Evolutionary conservation across 306 rosid genomes (phyloP), one percentile per base, ranked within the genome.

Genomic region (Lupinus albus): DNA sequence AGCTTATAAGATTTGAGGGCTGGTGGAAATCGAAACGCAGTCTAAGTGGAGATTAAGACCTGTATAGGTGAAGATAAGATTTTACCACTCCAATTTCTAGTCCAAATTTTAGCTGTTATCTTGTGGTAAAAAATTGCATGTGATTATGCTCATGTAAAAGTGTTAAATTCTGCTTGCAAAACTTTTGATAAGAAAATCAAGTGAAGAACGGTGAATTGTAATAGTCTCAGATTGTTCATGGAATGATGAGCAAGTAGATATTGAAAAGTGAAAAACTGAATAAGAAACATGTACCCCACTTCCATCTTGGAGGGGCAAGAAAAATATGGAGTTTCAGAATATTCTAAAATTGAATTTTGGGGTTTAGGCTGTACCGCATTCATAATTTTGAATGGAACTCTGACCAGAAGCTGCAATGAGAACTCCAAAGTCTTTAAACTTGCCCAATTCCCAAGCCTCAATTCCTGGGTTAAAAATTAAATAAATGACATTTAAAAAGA

Each of bases 321-420:
- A 52, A 11, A 17, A 57, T 28, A 36, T 20, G 15, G 33, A 52
- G 10, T 55, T 76, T 60, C 64, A 50, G 63, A 76, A 69, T 28
- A 54, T 44, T 30, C 44, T 28, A 38, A 71, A 12, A 12, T 38
- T n/a, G 46, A 70, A 74, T 32, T 55, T 41, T 41, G 35, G 64
- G 38, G 46, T 78, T 71, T 28, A 68, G 74, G 47, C 41, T 67
- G 71, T 88, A 90, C 99, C 99, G 21, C 96, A 93, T 77, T 93
- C 97, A 72, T 93, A 90, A 76, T 93, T 90, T 74, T 81, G 77
- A 78, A 93, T 90, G 53, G 99, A 93, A 82, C 97, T 90, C 60
- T 81, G 78, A 41, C 99, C 99, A 61, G 99, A 93, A 38, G 85
- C 99, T 35, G 96, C 4, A 30, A 93, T 73, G 63, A 93, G 97